Evolutionary conservation across 345 rosid genomes (phyloP), one percentile per base, ranked within the genome.

Genomic region (Gossypium raimondii): DNA sequence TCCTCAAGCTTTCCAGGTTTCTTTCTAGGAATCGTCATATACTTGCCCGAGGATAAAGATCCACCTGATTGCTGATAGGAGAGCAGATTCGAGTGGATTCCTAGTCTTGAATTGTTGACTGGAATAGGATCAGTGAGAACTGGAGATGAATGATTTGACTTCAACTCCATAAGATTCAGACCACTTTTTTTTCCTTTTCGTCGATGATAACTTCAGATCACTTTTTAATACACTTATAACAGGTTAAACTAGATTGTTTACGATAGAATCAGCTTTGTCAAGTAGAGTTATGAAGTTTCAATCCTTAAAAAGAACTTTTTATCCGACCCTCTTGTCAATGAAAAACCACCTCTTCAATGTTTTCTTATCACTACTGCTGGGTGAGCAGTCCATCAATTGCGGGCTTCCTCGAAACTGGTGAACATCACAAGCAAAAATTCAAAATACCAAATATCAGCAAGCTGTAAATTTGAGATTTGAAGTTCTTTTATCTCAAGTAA

Each of bases 341-440:
- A 94, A 94, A 86, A 89, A 94, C 94, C 98, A 94, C 91, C 83
- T 86, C 89, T 94, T 90, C 83, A 94, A 82, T 27, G 98, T 86
- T 86, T 89, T 89, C 93, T 90, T 89, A 70, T 92, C 91, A 80
- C 89, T 85, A 77, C 88, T 83, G 66, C 78, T 83, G 29, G 93
- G 89, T 73, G 75, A 79, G 84, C 82, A 70, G 88, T 89, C 95
- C 97, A 90, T 89, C 85, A 87, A 92, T 80, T 73, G 82, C 61
- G 75, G 71, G 75, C 79, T 73, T 22, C 74, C 92, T 86, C 69
- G 82, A 57, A 87, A 75, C 97, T 89, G 87, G 50, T 14, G 75
- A 11, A 79, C 16, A 68, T 58, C 20, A 75, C 41, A 68, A 75
- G 13, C 50, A 41, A 55, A 68, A 61, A 68, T 22, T 71, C 51